Conservation (phyloP, 257 asterid genomes). For the Fraxinus americana region DNA sequence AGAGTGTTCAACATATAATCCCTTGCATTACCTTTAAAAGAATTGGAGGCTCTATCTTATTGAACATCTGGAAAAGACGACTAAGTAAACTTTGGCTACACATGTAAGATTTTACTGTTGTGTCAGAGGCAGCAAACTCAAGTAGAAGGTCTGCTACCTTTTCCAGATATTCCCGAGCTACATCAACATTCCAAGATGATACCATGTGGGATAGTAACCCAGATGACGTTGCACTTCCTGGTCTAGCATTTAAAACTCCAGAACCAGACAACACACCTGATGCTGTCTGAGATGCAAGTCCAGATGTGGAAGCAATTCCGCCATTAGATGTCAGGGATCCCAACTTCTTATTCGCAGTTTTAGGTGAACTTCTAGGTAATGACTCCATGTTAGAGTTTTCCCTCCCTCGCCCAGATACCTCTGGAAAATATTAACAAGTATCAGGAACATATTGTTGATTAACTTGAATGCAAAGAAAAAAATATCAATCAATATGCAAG, state of each 20-base stretch:
- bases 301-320: constrained; percentile 61
- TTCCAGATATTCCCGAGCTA: constrained; percentile 90
- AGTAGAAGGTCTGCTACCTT: constrained; percentile 98
- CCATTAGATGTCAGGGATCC: constrained; percentile 55
- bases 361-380: constrained; percentile 70
- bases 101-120: constrained; percentile 91
- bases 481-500: constrained; percentile 18
- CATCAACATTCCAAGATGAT: constrained; percentile 94
- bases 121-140: constrained; percentile 94
- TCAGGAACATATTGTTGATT: constrained; percentile 20
- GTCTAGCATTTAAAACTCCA: constrained; percentile 94
- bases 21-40: constrained; percentile 72
- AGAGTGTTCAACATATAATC: constrained; percentile 9
- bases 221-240: constrained; percentile 96
- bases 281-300: constrained; percentile 78
- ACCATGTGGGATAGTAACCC: constrained; percentile 88
- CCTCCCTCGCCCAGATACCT: constrained; percentile 87
- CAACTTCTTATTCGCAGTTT: constrained; percentile 68
- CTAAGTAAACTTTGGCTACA: constrained; percentile 97
- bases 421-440: constrained; percentile 44
- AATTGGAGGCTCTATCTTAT: constrained; percentile 93
- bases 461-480: constrained; percentile 15
- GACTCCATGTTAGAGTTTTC: constrained; percentile 68
- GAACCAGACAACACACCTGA: constrained; percentile 97
- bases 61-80: constrained; percentile 97